Percentiles rank a stretch among this genome's conserved stretches.
Conservation (phyloP, 768 basidiomycete species). For the Neoboletus subvelutipes region DNA sequence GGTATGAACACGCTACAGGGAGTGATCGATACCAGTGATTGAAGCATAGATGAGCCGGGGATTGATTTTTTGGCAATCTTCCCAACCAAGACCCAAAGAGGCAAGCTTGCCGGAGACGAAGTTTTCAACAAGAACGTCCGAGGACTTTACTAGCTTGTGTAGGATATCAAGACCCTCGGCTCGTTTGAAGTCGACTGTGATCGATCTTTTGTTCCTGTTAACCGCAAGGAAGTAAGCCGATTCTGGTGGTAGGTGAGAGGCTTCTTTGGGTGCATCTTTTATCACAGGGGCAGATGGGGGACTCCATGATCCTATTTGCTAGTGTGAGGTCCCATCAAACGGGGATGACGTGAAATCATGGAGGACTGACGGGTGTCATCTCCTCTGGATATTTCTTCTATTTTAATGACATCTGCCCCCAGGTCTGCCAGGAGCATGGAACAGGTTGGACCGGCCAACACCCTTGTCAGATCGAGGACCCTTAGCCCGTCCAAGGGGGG, state of each 20-base stretch:
- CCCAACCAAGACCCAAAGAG: constrained; percentile 82
- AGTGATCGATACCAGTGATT: constrained; percentile 64
- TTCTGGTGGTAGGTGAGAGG: constrained; percentile 77
- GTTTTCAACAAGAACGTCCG: constrained; percentile 91
- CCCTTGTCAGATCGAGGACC: constrained; percentile 87
- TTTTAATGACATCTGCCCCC: constrained; percentile 91
- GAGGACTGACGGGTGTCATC: constrained; percentile 79
- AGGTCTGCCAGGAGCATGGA: constrained; percentile 93
- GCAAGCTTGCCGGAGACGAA: constrained; percentile 84
- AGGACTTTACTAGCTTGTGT: constrained; percentile 62
- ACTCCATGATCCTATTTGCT: constrained; percentile 58
- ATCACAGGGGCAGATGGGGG: constrained; percentile 58
- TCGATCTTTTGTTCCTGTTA: constrained; percentile 87
- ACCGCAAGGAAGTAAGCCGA: constrained; percentile 89
- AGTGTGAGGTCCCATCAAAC: constrained; percentile 14
- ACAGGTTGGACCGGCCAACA: constrained; percentile 89
- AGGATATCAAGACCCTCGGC: constrained; percentile 75
- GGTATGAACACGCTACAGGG: background rate
- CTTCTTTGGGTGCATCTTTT: constrained; percentile 47
- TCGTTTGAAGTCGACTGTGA: constrained; percentile 86
- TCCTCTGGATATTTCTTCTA: constrained; percentile 76
- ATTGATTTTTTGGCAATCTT: constrained; percentile 76
- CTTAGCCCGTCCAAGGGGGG: constrained; percentile 79
- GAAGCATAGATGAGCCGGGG: constrained; percentile 83
- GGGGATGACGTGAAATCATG: constrained; percentile 7